phyloP scores from a whole-genome alignment of 805 yeast species.

The Cyberlindnera veronae region DNA sequence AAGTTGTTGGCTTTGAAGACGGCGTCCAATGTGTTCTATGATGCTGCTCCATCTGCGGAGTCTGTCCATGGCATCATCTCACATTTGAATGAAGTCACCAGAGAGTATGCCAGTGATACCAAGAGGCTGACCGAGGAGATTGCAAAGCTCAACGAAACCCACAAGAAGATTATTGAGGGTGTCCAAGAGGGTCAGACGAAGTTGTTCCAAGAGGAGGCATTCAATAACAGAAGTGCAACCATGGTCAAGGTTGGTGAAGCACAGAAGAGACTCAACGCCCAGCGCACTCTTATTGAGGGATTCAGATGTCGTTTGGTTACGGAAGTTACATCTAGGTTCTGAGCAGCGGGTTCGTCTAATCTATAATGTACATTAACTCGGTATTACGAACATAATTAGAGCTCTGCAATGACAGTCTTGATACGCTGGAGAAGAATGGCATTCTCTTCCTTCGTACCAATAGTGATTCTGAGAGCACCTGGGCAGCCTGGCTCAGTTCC shows the following conservation, averaged over 20 bases:
- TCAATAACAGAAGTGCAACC: constrained; percentile 13
- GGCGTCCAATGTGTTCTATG: constrained; percentile 11
- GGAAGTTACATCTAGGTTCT: constrained; percentile 16
- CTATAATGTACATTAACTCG: neutral
- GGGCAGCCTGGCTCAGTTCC: constrained; percentile 87
- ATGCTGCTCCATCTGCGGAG: constrained; percentile 12
- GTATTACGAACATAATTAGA: constrained; percentile 1
- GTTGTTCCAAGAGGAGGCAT: constrained; percentile 3
- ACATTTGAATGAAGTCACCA: constrained; percentile 16
- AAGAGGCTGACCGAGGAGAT: constrained; percentile 19
- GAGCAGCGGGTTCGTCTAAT: neutral
- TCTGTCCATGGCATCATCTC: constrained; percentile 16
- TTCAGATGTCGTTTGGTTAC: constrained; percentile 9
- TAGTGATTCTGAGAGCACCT: constrained; percentile 83
- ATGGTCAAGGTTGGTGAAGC: constrained; percentile 18
- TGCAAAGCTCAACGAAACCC: constrained; percentile 20
- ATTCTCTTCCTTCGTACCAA: constrained; percentile 84
- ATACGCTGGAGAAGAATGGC: constrained; percentile 50
- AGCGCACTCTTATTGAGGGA: constrained; percentile 5
- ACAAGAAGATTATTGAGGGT: constrained; percentile 17
- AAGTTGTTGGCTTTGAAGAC: constrained; percentile 21
- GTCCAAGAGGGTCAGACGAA: constrained; percentile 5
- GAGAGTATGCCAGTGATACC: constrained; percentile 19
- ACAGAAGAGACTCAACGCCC: constrained; percentile 8
- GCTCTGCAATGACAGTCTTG: constrained; percentile 29